These are phyloP conservation scores for Paraphoma chrysanthemicola DNA, from an alignment of 2,329 filamentous ascomycete genomes.

Conservation along the genomic window DNA sequence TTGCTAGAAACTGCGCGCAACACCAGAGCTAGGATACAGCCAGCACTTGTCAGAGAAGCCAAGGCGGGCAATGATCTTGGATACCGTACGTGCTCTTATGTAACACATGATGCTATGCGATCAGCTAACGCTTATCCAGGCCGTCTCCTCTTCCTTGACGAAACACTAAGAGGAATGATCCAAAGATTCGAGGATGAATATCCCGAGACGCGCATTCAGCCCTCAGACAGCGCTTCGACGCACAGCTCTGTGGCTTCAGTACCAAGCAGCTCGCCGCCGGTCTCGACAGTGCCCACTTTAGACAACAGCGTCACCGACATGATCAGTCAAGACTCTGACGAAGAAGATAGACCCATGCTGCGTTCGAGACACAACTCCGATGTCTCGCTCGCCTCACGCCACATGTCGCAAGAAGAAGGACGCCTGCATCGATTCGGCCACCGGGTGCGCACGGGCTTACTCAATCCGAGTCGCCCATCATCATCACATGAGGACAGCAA, in stretches of 20 bases:
- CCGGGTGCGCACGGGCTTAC: constrained; percentile 68
- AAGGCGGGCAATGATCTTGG: constrained; percentile 74
- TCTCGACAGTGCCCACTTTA: constrained; percentile 37
- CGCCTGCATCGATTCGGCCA: constrained; percentile 73
- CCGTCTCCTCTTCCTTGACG: constrained; percentile 83
- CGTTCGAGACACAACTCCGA: constrained; percentile 69
- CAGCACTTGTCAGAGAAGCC: constrained; percentile 79
- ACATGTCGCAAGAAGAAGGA: constrained; percentile 72
- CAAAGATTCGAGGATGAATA: constrained; percentile 96
- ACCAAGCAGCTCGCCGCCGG: constrained; percentile 38
- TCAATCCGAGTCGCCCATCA: constrained; percentile 48
- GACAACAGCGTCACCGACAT: constrained; percentile 36
- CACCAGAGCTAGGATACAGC: constrained; percentile 82
- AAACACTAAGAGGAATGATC: constrained; percentile 89
- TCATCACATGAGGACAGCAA: constrained; percentile 24
- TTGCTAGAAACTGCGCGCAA: constrained; percentile 86
- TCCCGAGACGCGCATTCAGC: constrained; percentile 76
- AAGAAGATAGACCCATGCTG: constrained; percentile 52
- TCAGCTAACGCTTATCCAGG: constrained; percentile 54
- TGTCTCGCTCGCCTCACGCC: constrained; percentile 71
- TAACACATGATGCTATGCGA: not conserved
- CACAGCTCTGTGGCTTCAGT: constrained; percentile 42
- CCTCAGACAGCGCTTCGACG: constrained; percentile 35
- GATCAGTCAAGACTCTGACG: constrained; percentile 46
- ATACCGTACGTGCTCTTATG: constrained; percentile 68